These are phyloP conservation scores for Styphnolobium japonicum DNA, from an alignment of 306 rosid species.

Conservation along the genomic window DNA sequence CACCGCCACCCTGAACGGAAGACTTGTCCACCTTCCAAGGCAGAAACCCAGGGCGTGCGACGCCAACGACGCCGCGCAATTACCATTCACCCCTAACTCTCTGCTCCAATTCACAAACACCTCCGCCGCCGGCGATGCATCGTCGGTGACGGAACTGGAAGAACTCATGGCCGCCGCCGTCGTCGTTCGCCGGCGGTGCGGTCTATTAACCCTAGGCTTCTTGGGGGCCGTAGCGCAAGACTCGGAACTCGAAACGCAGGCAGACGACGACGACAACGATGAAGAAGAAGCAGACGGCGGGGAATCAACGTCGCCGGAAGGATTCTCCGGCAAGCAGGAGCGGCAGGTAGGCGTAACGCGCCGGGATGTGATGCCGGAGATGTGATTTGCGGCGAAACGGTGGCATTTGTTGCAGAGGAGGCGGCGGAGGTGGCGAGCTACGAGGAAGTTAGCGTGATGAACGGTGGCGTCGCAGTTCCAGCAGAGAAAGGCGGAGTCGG, in stretches of 20 bases:
- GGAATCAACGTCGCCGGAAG: neutral
- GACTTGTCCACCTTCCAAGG: constrained; percentile 2
- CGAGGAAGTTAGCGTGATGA: constrained; percentile 44
- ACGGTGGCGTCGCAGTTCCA: constrained; percentile 27
- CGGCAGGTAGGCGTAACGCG: neutral
- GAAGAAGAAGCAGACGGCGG: constrained; percentile 6
- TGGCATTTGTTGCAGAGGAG: constrained; percentile 22
- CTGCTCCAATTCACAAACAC: constrained; percentile 38
- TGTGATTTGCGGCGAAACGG: constrained; percentile 14
- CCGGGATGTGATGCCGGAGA: neutral
- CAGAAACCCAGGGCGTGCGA: constrained; percentile 19
- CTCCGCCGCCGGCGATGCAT: neutral
- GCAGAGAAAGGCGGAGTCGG: constrained; percentile 51
- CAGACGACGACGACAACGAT: neutral
- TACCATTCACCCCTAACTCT: constrained; percentile 14
- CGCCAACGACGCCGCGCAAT: neutral
- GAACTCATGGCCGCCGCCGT: neutral
- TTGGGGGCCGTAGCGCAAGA: constrained; percentile 7
- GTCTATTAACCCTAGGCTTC: neutral
- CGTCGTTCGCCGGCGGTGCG: neutral
- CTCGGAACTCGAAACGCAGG: constrained; percentile 22
- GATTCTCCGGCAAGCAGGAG: constrained; percentile 31
- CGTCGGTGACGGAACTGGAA: constrained; percentile 20
- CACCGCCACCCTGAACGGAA: constrained; percentile 45
- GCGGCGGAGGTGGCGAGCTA: constrained; percentile 41